These are phyloP conservation scores for Priceomyces castillae DNA, from an alignment of 805 yeast genomes.

Conservation along the genomic window DNA sequence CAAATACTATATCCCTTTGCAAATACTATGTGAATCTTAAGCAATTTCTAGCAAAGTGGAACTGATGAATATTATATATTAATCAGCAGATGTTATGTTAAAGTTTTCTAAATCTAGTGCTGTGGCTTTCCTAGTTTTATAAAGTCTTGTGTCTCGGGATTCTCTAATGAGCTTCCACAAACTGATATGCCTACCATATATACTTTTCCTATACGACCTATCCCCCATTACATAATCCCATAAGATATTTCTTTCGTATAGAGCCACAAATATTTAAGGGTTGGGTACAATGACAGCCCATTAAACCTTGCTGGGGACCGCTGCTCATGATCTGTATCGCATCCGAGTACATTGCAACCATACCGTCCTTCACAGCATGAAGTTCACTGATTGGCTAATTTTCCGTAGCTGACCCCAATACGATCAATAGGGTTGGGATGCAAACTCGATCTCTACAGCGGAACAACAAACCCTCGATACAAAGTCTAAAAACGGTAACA, in stretches of 20 bases:
- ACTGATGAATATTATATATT: too few relatives aligned
- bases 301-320: background rate
- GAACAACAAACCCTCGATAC: background rate
- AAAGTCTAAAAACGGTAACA: background rate
- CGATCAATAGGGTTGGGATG: background rate
- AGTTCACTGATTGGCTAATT: background rate
- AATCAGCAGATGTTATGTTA: too few relatives aligned
- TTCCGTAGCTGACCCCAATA: background rate
- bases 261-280: slow-evolving; percentile 1
- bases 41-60: too few relatives aligned
- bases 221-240: background rate
- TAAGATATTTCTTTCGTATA: background rate
- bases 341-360: background rate
- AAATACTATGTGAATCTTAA: too few relatives aligned
- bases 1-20: too few relatives aligned
- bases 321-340: background rate
- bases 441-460: background rate
- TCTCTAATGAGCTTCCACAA: background rate
- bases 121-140: too few relatives aligned
- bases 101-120: too few relatives aligned
- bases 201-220: background rate
- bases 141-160: too few relatives aligned
- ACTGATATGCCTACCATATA: background rate
- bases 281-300: background rate
- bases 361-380: background rate